Evolutionary conservation across 2,329 filamentous ascomycete genomes (phyloP).

Genomic region (Didymella pomorum): DNA sequence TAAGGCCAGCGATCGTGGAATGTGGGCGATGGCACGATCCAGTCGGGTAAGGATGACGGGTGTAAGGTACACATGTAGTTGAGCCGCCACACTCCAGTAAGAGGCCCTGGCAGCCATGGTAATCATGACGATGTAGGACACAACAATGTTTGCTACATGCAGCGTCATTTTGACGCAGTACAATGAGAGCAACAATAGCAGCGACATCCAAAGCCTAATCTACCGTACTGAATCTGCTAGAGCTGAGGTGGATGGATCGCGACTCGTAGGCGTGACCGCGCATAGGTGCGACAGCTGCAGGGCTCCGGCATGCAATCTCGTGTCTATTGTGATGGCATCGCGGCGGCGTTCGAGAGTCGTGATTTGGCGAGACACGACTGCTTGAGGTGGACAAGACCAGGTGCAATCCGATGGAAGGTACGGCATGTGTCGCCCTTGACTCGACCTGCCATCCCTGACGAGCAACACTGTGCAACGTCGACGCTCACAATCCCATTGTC

Average conservation of each 20-base stretch:
- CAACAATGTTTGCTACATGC: constrained; percentile 9
- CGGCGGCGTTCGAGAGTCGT: constrained; percentile 9
- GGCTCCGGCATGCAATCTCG: constrained; percentile 13
- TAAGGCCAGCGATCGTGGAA: constrained; percentile 7
- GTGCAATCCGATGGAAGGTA: constrained; percentile 20
- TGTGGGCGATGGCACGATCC: constrained; percentile 16
- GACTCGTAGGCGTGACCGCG: constrained; percentile 9
- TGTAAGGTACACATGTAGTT: constrained; percentile 11
- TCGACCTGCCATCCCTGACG: constrained; percentile 14
- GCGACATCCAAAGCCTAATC: not conserved
- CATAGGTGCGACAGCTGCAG: constrained; percentile 15
- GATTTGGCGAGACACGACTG: constrained; percentile 23
- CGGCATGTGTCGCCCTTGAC: constrained; percentile 23
- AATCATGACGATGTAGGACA: constrained; percentile 7
- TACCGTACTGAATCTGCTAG: not conserved
- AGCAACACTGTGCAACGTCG: constrained; percentile 4
- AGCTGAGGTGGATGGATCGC: constrained; percentile 6
- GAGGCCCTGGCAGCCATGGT: constrained; percentile 1
- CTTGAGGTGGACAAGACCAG: constrained; percentile 12
- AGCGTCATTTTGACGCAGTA: constrained; percentile 8
- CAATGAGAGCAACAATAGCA: constrained; percentile 9
- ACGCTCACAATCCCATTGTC: constrained; percentile 20
- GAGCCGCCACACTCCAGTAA: constrained; percentile 12
- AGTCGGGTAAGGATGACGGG: constrained; percentile 3
- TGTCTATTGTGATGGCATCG: constrained; percentile 4